phyloP scores from a whole-genome alignment of 495 filamentous ascomycete genomes.

The Gamarada debralockiae region DNA sequence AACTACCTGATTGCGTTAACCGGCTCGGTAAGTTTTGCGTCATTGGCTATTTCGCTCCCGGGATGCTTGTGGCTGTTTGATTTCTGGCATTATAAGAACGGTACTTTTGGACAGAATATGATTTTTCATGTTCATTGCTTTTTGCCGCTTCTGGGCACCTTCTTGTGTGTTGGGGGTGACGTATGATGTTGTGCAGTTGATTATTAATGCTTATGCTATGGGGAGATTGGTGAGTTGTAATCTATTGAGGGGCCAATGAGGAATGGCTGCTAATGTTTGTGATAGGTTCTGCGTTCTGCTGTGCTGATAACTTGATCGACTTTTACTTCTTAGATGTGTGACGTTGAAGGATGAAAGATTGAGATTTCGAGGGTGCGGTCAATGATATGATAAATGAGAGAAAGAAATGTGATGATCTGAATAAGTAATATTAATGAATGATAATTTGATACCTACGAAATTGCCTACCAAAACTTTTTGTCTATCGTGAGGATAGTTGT shows the following conservation, averaged over 20 bases:
- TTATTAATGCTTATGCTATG: constrained; percentile 33
- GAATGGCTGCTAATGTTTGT: not conserved
- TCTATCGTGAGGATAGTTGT: too few species aligned
- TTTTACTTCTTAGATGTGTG: too few species aligned
- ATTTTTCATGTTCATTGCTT: constrained; percentile 25
- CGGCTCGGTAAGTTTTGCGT: constrained; percentile 30
- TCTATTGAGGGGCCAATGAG: not conserved
- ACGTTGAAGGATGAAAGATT: too few species aligned
- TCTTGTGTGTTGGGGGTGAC: constrained; percentile 34
- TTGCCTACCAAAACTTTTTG: too few species aligned
- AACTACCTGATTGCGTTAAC: constrained; percentile 21
- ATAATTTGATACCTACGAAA: too few species aligned
- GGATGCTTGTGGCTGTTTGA: constrained; percentile 45
- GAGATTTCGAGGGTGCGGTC: too few species aligned
- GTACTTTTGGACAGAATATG: constrained; percentile 19
- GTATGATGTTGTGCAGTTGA: constrained; percentile 30
- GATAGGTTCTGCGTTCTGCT: constrained; percentile 18
- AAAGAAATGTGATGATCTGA: too few species aligned
- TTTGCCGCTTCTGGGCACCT: constrained; percentile 26
- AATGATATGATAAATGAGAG: too few species aligned
- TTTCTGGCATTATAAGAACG: constrained; percentile 33
- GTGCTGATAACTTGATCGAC: constrained; percentile 22
- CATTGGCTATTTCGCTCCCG: constrained; percentile 38
- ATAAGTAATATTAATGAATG: too few species aligned
- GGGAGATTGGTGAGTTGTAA: constrained; percentile 24